phyloP scores from a whole-genome alignment of 768 basidiomycete genomes.

The Tricholoma flavovirens region DNA sequence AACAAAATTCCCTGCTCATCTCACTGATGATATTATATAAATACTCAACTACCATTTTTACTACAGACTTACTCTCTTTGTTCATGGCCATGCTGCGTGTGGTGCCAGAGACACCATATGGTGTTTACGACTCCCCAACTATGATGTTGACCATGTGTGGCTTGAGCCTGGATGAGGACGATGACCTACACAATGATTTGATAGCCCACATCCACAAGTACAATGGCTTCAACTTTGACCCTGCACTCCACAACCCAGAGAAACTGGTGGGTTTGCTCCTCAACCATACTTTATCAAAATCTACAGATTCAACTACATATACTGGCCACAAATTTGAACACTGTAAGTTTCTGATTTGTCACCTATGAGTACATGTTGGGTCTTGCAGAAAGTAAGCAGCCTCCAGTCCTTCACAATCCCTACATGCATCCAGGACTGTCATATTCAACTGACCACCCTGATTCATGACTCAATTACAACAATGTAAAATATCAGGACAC shows the following conservation, averaged over 20 bases:
- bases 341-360: background rate
- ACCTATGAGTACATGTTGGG: too few relatives aligned
- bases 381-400: conserved; percentile 12
- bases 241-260: background rate
- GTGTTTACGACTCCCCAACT: background rate
- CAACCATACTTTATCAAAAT: background rate
- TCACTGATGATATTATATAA: too few relatives aligned
- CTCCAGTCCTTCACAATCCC: background rate
- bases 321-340: conserved; percentile 3
- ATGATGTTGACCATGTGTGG: background rate
- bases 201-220: background rate
- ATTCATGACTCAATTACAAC: too few relatives aligned
- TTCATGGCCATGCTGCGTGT: conserved; percentile 1
- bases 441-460: too few relatives aligned
- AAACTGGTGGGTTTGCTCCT: background rate
- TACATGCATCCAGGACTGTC: background rate
- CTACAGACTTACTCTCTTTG: too few relatives aligned
- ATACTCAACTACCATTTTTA: too few relatives aligned
- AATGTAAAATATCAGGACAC: too few relatives aligned
- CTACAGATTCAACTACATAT: background rate
- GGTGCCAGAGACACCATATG: background rate
- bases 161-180: background rate
- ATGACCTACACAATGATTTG: background rate
- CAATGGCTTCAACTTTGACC: background rate
- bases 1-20: too few relatives aligned